Conservation (phyloP, 116 monocot species). For the Zostera marina region DNA sequence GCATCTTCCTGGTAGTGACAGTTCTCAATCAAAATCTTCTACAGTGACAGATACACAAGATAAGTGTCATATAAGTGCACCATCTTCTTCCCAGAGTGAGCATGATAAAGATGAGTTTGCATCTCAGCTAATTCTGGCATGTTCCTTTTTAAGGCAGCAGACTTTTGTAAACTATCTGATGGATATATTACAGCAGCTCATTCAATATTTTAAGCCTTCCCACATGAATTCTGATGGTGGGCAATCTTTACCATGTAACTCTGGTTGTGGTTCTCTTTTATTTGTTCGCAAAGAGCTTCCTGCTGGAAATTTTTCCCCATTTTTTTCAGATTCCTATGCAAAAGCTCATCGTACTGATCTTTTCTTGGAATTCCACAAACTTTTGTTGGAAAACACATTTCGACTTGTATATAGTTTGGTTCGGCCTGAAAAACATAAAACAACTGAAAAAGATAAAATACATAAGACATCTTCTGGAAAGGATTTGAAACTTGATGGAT, state of each 20-base stretch:
- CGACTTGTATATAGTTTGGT: conserved; percentile 82
- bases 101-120: conserved; percentile 73
- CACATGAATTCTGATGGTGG: conserved; percentile 28
- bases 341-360: conserved; percentile 80
- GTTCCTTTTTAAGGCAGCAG: conserved; percentile 69
- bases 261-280: conserved; percentile 83
- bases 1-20: conserved; percentile 86
- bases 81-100: conserved; percentile 32
- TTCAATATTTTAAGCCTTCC: conserved; percentile 58
- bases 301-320: conserved; percentile 88
- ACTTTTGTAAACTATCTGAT: conserved; percentile 79
- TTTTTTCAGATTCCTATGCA: conserved; percentile 94
- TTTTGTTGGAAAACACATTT: conserved; percentile 87
- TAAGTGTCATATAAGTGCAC: conserved; percentile 28
- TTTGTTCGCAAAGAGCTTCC: conserved; percentile 73
- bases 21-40: conserved; percentile 41
- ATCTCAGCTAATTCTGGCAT: conserved; percentile 73
- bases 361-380: conserved; percentile 70
- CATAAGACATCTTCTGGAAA: conserved; percentile 35
- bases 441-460: conserved; percentile 61
- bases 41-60: conserved; percentile 37
- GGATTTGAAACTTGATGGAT: conserved; percentile 91
- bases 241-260: conserved; percentile 22
- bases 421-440: conserved; percentile 93
- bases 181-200: conserved; percentile 90